These are phyloP conservation scores for Rhizopus stolonifer DNA, from an alignment of 371 early-diverging fungal species.

Conservation along the genomic window DNA sequence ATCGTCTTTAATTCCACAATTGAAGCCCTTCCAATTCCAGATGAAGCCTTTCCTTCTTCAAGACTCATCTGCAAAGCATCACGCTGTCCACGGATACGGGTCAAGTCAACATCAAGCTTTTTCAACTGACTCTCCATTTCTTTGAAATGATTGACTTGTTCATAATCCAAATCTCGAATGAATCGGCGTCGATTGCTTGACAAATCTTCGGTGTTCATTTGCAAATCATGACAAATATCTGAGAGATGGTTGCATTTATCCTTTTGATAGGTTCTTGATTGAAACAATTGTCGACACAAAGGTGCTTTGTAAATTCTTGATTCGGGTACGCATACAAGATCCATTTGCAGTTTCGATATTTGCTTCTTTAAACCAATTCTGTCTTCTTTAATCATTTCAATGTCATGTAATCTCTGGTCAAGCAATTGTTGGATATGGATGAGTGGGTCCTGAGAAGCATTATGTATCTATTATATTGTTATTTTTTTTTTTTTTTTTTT, in stretches of 20 bases:
- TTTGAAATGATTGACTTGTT: slow-evolving; percentile 23
- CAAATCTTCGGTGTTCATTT: slow-evolving; percentile 21
- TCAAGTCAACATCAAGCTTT: slow-evolving; percentile 74
- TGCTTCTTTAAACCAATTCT: slow-evolving; percentile 42
- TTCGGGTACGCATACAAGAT: slow-evolving; percentile 36
- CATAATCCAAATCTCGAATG: slow-evolving; percentile 27
- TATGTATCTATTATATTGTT: slow-evolving; percentile 1
- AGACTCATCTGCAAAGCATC: slow-evolving; percentile 32
- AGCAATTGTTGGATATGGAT: slow-evolving; percentile 26
- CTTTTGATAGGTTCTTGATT: slow-evolving; percentile 31
- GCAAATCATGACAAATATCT: slow-evolving; percentile 24
- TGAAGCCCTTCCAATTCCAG: slow-evolving; percentile 18
- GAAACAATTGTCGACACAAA: slow-evolving; percentile 31
- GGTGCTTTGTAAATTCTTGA: slow-evolving; percentile 35
- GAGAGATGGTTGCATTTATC: slow-evolving; percentile 33
- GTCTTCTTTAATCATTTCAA: slow-evolving; percentile 42
- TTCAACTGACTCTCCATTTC: slow-evolving; percentile 68
- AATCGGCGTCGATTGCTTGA: slow-evolving; percentile 21
- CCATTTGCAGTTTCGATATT: slow-evolving; percentile 36
- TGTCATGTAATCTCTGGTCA: slow-evolving; percentile 33
- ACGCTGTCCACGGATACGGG: slow-evolving; percentile 75
- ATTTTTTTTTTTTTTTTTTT: slow-evolving; percentile 2
- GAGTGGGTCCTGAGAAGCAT: slow-evolving; percentile 18
- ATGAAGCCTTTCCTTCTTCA: slow-evolving; percentile 24
- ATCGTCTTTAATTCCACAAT: slow-evolving; percentile 21